Evolutionary conservation across 1,284 basidiomycete species (phyloP).

Genomic region (Kwoniella shivajii): DNA sequence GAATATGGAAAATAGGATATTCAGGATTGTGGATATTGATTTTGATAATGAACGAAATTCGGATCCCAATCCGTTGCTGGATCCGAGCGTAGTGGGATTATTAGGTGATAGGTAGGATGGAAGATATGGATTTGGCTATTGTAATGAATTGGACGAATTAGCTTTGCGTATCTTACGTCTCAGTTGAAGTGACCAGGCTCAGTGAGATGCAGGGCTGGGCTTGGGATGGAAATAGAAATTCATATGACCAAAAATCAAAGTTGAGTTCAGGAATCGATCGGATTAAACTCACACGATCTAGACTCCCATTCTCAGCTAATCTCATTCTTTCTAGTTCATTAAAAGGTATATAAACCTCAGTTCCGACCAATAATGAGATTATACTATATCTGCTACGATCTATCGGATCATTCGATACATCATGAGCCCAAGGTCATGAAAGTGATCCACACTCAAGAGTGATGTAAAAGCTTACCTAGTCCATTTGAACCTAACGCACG

Average conservation of each 20-base stretch:
- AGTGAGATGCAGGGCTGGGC: not conserved
- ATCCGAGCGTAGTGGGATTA: conserved; percentile 23
- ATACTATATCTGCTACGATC: conserved; percentile 34
- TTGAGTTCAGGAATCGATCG: not conserved
- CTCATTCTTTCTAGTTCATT: conserved; percentile 27
- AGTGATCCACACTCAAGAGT: not conserved
- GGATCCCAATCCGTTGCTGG: conserved; percentile 12
- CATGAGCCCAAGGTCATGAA: not conserved
- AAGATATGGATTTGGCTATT: conserved; percentile 40
- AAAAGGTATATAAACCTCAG: conserved; percentile 41
- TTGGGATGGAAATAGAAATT: not conserved
- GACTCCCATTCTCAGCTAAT: conserved; percentile 17
- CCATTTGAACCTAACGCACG: not conserved
- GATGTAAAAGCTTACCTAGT: not conserved
- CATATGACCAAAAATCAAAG: not conserved
- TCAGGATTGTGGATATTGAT: conserved; percentile 40
- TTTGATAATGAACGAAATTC: conserved; percentile 38
- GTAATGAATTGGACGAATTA: not conserved
- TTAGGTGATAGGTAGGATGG: conserved; percentile 39
- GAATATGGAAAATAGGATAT: conserved; percentile 48
- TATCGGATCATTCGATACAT: too few relatives aligned
- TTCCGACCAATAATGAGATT: conserved; percentile 44
- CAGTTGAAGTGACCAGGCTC: not conserved
- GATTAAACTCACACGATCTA: conserved; percentile 24
- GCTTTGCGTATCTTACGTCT: not conserved